Percentiles rank a stretch among this genome's conserved stretches.
These are phyloP conservation scores for Neurospora sp. DNA, from an alignment of 495 filamentous ascomycete genomes.

Conservation along the genomic window DNA sequence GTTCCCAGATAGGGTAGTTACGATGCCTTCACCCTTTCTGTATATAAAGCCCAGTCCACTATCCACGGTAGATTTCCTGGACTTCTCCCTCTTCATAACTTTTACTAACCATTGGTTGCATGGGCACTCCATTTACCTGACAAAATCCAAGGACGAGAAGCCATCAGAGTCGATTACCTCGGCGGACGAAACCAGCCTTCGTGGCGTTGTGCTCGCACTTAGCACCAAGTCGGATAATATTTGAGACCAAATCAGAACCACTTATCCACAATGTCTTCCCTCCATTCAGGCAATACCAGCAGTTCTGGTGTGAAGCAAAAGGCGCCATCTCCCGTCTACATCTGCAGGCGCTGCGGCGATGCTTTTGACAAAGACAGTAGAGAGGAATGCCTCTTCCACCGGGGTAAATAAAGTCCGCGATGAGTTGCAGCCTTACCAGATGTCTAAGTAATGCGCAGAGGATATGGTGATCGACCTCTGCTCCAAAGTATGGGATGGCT, in stretches of 20 bases:
- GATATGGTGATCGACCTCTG: not conserved
- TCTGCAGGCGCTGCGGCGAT: not conserved
- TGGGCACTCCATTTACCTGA: too few relatives aligned
- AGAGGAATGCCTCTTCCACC: not conserved
- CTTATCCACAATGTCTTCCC: not conserved
- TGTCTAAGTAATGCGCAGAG: not conserved
- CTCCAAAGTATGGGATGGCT: not conserved
- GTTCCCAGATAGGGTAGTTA: too few relatives aligned
- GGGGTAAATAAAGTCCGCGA: not conserved
- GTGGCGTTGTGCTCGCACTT: not conserved
- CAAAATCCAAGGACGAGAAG: not conserved
- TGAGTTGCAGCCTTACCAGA: not conserved
- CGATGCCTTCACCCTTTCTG: too few relatives aligned
- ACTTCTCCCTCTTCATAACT: too few relatives aligned
- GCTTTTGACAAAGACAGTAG: not conserved
- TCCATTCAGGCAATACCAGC: too few relatives aligned
- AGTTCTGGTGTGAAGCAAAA: not conserved
- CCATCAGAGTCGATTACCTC: not conserved
- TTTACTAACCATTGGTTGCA: too few relatives aligned
- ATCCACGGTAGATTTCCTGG: too few relatives aligned
- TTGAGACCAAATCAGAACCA: not conserved
- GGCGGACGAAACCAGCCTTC: not conserved
- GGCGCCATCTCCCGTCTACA: not conserved
- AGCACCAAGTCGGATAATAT: not conserved
- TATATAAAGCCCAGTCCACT: too few relatives aligned